These are phyloP conservation scores for Euphorbia lathyris DNA, from an alignment of 345 rosid genomes.

Conservation along the genomic window DNA sequence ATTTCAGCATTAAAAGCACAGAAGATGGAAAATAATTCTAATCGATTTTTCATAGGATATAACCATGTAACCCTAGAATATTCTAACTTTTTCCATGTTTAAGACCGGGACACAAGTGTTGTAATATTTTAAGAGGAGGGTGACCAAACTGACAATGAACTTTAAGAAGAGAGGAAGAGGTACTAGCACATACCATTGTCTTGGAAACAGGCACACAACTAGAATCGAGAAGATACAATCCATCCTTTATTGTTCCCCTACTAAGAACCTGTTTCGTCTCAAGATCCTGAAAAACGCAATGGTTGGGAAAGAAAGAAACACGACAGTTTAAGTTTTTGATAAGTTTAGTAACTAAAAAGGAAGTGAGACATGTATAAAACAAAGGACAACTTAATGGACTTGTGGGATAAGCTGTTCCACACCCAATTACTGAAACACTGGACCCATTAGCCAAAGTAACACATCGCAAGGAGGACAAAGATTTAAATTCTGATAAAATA, in stretches of 20 bases:
- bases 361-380: background rate
- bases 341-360: background rate
- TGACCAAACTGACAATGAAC: background rate
- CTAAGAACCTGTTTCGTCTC: background rate
- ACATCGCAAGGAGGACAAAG: too few relatives aligned
- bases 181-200: background rate
- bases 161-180: background rate
- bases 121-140: background rate
- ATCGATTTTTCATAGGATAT: background rate
- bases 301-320: too few relatives aligned
- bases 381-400: too few relatives aligned
- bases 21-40: background rate
- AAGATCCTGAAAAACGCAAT: background rate
- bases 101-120: background rate
- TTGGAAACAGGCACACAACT: too few relatives aligned
- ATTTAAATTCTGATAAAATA: too few relatives aligned
- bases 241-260: background rate
- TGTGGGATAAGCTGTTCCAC: too few relatives aligned
- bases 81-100: background rate
- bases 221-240: background rate
- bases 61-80: background rate
- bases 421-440: too few relatives aligned
- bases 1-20: background rate
- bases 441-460: too few relatives aligned
- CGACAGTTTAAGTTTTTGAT: background rate